Evolutionary conservation across 805 yeast species (phyloP).

Genomic region (Metschnikowia matae): DNA sequence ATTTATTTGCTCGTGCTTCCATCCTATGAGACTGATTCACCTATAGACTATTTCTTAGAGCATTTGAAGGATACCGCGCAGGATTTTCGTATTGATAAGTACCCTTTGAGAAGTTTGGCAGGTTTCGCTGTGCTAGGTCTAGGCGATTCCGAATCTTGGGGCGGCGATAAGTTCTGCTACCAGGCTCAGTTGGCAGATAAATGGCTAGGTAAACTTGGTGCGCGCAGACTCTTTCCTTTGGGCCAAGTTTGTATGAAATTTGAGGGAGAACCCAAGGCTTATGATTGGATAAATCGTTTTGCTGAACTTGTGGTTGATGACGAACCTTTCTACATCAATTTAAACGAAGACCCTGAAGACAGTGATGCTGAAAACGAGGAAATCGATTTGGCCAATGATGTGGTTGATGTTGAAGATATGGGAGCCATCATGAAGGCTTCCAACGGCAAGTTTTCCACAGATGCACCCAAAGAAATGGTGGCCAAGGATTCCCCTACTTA

Average conservation of each 20-base stretch:
- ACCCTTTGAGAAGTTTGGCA: constrained; percentile 61
- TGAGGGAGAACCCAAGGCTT: constrained; percentile 53
- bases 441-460: constrained; percentile 17
- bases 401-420: constrained; percentile 86
- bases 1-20: constrained; percentile 77
- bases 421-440: constrained; percentile 53
- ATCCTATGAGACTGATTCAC: constrained; percentile 89
- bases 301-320: constrained; percentile 61
- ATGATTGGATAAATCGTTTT: constrained; percentile 65
- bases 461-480: constrained; percentile 70
- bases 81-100: constrained; percentile 82
- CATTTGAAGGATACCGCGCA: constrained; percentile 74
- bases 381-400: constrained; percentile 30
- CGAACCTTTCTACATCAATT: constrained; percentile 59
- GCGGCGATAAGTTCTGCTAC: constrained; percentile 73
- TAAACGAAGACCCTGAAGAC: constrained; percentile 50
- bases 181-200: constrained; percentile 75
- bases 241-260: constrained; percentile 81
- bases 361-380: constrained; percentile 47
- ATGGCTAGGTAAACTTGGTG: constrained; percentile 80
- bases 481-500: constrained; percentile 85
- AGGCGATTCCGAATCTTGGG: constrained; percentile 85
- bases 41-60: constrained; percentile 82
- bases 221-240: constrained; percentile 73
- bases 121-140: constrained; percentile 86